A percentile compares a stretch with the other conserved stretches of the same genome.
These are phyloP conservation scores for Taphrina confusa DNA, from an alignment of 1,139 yeast species.

Conservation along the genomic window DNA sequence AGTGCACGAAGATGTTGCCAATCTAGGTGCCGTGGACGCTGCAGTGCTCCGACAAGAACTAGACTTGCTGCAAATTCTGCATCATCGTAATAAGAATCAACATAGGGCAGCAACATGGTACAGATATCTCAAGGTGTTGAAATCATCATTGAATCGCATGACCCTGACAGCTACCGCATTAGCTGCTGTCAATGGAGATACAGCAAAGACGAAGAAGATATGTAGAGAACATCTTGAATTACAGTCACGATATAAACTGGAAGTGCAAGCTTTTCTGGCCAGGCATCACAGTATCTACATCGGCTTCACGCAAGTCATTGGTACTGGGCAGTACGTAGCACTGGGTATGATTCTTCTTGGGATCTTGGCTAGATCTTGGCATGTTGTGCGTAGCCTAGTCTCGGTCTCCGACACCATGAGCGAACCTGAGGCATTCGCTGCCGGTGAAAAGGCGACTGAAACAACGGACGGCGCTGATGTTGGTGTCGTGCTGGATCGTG, in stretches of 20 bases:
- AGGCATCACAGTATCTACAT: background rate
- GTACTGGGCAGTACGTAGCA: constrained; percentile 32
- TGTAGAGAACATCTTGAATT: background rate
- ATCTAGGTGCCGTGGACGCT: background rate
- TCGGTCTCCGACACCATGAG: background rate
- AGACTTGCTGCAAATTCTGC: constrained; percentile 10
- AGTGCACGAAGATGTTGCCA: too few species aligned
- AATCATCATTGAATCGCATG: constrained; percentile 11
- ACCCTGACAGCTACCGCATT: background rate
- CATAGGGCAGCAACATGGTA: constrained; percentile 27
- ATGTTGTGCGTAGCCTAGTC: background rate
- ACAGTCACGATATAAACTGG: background rate
- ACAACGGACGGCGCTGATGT: too few species aligned
- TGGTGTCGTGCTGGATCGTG: too few species aligned
- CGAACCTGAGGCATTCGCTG: too few species aligned
- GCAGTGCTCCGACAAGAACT: constrained; percentile 6
- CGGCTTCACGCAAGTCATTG: constrained; percentile 23
- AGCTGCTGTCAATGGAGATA: background rate
- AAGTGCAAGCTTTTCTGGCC: background rate
- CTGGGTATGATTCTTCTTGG: constrained; percentile 24
- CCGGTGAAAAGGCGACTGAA: too few species aligned
- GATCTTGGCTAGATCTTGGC: constrained; percentile 22
- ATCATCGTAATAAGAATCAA: constrained; percentile 28
- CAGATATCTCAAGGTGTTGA: constrained; percentile 6
- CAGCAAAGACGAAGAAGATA: background rate